Evolutionary conservation across 2,329 filamentous ascomycete species (phyloP), one percentile per base, ranked within the genome.

Genomic region (Pleomassaria siparia): DNA sequence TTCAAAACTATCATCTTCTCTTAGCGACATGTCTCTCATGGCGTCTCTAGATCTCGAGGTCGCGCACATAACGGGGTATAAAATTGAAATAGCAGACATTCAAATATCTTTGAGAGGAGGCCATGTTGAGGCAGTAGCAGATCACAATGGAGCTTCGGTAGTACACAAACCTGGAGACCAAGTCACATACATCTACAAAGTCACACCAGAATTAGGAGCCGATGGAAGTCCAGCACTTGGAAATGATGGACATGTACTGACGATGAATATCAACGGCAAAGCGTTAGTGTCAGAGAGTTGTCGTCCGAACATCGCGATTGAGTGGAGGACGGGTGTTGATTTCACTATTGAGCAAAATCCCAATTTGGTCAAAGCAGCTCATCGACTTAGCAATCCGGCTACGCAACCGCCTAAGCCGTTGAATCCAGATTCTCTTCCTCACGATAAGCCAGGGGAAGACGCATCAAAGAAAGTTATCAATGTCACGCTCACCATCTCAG

Each of bases 41-140:
- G 86, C 86, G 8, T 81, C 88, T 43, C 74, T 91, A 4, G 87
- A 91, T 62, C 70, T 91, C 30, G 88, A 91, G 69, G 85, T 89
- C 52, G 88, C 87, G 0, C 79, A 84, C 6, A 83, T 86, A 63
- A 82, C 86, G 47, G 81, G 85, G 40, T 88, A 83, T 66, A 80
- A 83, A 59, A 76, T 87, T n/a, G 72, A 74, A 11, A 76, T 91
- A 18, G 75, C 84, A 44, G 74, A 77, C 16, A 80, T 89, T 46
- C 58, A 75, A 1, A 72, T 91, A 22, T 70, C 74, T 1, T 74
- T 89, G 12, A 71, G 74, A 25, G 81, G 83, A 20, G 84, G 83
- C 39, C 71, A 70, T 12, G 79, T 87, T 15, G 78, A 84, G 46
- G 75, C 82, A 47, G 76, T 69, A 40, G 49, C 55, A 5, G 53